A percentile compares a stretch with the other conserved stretches of the same genome.
These are phyloP conservation scores for Hygrocybe coccinea DNA, from an alignment of 768 basidiomycete species.

Conservation along the genomic window DNA sequence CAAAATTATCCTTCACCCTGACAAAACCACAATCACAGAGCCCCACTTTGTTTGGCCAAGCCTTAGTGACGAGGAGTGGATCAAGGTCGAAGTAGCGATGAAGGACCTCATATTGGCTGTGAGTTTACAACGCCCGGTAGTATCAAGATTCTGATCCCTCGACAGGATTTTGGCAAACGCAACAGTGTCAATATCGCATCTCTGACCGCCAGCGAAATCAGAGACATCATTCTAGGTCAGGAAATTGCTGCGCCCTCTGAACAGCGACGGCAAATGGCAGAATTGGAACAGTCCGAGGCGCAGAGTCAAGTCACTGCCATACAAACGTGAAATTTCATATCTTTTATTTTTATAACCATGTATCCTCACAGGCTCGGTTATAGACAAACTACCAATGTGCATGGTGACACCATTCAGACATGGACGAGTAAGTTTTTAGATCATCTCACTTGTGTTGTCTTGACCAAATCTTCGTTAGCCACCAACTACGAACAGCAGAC, in stretches of 20 bases:
- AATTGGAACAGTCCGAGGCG: conserved; percentile 95
- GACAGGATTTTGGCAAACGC: conserved; percentile 93
- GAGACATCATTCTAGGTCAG: conserved; percentile 98
- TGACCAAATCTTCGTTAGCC: conserved; percentile 38
- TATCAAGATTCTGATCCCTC: conserved; percentile 14
- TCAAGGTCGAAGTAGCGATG: conserved; percentile 97
- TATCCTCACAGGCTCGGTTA: conserved; percentile 9
- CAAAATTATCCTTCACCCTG: conserved; percentile 95
- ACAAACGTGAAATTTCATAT: conserved; percentile 64
- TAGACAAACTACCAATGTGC: conserved; percentile 93
- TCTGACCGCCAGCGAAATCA: conserved; percentile 90
- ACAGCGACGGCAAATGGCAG: conserved; percentile 99
- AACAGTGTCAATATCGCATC: conserved; percentile 99
- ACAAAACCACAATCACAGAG: conserved; percentile 95
- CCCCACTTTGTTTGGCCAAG: conserved; percentile 98
- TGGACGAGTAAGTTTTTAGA: conserved; percentile 68
- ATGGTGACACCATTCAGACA: conserved; percentile 93
- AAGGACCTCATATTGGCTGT: conserved; percentile 93
- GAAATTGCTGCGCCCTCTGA: conserved; percentile 95
- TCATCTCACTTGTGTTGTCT: neutral
- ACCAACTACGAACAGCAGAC: conserved; percentile 97
- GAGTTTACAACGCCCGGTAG: conserved; percentile 19
- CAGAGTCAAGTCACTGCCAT: conserved; percentile 93
- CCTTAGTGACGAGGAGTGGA: conserved; percentile 92
- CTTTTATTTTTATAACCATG: neutral